phyloP scores from a whole-genome alignment of 2,329 filamentous ascomycete species.

The Blastomyces parvus region DNA sequence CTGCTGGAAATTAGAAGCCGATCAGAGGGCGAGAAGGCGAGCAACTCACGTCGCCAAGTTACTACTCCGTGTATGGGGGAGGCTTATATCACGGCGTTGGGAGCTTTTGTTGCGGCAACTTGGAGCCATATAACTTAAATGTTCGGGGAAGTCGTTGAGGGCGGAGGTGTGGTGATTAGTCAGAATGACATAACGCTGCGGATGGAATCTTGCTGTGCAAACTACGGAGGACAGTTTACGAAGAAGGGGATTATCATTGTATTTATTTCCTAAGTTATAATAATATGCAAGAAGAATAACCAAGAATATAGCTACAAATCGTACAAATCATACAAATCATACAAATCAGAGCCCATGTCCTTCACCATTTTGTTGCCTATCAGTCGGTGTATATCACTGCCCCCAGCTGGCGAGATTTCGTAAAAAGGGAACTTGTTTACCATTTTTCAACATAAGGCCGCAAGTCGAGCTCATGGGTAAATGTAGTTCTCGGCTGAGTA shows the following conservation, averaged over 20 bases:
- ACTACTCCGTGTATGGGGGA: background rate
- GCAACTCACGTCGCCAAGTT: background rate
- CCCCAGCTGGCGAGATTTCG: too few relatives aligned
- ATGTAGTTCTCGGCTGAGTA: constrained; percentile 66
- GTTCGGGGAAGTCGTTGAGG: too few relatives aligned
- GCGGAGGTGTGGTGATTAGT: too few relatives aligned
- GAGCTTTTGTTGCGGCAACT: background rate
- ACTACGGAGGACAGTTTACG: too few relatives aligned
- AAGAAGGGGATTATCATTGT: too few relatives aligned
- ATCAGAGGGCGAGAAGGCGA: background rate
- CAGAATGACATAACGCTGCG: too few relatives aligned
- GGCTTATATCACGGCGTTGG: background rate
- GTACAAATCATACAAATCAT: too few relatives aligned
- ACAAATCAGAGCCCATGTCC: background rate
- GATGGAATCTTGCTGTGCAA: too few relatives aligned
- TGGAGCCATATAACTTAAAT: too few relatives aligned
- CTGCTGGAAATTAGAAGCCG: too few relatives aligned
- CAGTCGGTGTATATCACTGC: too few relatives aligned
- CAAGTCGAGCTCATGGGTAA: constrained; percentile 73
- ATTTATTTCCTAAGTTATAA: too few relatives aligned
- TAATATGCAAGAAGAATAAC: background rate
- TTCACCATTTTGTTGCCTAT: background rate
- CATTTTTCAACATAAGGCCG: constrained; percentile 78
- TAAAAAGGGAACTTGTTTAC: constrained; percentile 32
- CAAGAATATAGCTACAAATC: background rate